phyloP scores from a whole-genome alignment of 176 grass and related monocot genomes.

The Triticum monococcum region DNA sequence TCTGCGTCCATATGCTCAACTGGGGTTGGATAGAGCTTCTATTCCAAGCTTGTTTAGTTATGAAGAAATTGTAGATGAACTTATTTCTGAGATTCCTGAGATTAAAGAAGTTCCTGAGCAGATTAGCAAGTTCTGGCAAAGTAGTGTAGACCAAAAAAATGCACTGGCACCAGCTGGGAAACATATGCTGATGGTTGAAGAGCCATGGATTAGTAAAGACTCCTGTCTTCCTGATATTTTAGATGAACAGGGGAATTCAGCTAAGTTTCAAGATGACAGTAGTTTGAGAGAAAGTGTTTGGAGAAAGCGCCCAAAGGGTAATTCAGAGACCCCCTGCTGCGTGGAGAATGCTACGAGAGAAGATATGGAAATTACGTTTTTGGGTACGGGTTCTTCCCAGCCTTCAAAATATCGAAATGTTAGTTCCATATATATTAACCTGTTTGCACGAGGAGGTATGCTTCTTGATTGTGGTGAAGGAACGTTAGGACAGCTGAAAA shows the following conservation, averaged over 20 bases:
- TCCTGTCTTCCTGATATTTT: slow-evolving; percentile 16
- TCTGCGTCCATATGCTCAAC: slow-evolving; percentile 76
- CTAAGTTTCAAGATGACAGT: slow-evolving; percentile 38
- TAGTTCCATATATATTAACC: slow-evolving; percentile 88
- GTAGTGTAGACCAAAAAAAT: slow-evolving; percentile 29
- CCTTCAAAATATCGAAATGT: slow-evolving; percentile 97
- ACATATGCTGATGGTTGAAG: slow-evolving; percentile 56
- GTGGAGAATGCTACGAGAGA: slow-evolving; percentile 73
- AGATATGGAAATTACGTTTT: slow-evolving; percentile 90
- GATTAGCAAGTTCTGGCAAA: slow-evolving; percentile 57
- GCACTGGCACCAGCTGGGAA: slow-evolving; percentile 35
- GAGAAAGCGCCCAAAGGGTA: slow-evolving; percentile 41
- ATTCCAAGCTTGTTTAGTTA: slow-evolving; percentile 58
- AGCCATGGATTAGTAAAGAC: slow-evolving; percentile 71
- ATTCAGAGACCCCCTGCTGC: slow-evolving; percentile 53
- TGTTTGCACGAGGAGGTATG: slow-evolving; percentile 81
- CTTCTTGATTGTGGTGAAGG: slow-evolving; percentile 98
- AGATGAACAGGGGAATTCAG: slow-evolving; percentile 36
- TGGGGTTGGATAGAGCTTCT: slow-evolving; percentile 81
- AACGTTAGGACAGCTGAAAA: slow-evolving; percentile 86
- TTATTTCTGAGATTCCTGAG: slow-evolving; percentile 81
- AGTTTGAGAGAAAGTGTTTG: slow-evolving; percentile 38
- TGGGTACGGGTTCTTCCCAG: slow-evolving; percentile 93
- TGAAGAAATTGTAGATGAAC: slow-evolving; percentile 74
- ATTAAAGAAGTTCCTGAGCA: slow-evolving; percentile 67